Percentiles rank a stretch among this genome's conserved stretches.
Conservation (phyloP, 1,284 basidiomycete species). For the Cutaneotrichosporon sp. region DNA sequence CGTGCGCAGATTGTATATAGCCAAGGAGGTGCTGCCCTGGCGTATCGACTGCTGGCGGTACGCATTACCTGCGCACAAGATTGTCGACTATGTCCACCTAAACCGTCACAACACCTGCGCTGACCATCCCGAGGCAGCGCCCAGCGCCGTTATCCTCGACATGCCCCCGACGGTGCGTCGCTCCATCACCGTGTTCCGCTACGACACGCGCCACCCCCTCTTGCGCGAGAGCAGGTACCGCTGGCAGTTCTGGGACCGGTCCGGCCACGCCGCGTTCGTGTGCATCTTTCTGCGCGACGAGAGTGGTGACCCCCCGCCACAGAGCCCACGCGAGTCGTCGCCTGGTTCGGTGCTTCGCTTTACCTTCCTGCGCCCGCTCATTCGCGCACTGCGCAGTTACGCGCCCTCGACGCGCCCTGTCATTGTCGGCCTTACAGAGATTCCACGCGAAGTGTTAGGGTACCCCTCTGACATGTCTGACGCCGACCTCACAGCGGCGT, state of each 20-base stretch:
- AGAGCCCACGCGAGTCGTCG: background rate
- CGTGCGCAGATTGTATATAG: background rate
- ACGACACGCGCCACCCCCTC: background rate
- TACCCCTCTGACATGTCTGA: background rate
- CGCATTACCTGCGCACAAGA: background rate
- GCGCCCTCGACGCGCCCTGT: background rate
- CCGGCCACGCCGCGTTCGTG: background rate
- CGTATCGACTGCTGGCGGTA: conserved; percentile 2
- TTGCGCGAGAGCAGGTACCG: background rate
- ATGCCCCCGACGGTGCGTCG: background rate
- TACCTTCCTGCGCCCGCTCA: background rate
- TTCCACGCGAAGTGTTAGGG: background rate
- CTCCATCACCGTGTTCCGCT: background rate
- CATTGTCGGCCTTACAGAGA: background rate
- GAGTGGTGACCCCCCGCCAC: background rate
- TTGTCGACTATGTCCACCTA: background rate
- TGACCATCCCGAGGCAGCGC: too few relatives aligned
- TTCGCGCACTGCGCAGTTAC: background rate
- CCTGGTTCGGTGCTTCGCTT: background rate
- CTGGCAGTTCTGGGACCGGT: conserved; percentile 2
- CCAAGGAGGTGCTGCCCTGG: background rate
- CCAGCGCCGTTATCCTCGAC: background rate
- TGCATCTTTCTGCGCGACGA: background rate
- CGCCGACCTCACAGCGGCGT: background rate
- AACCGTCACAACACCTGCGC: too few relatives aligned